A percentile compares a stretch with the other conserved stretches of the same genome.
Evolutionary conservation across 176 grass and related monocot species (phyloP).

Genomic region (Lolium rigidum): DNA sequence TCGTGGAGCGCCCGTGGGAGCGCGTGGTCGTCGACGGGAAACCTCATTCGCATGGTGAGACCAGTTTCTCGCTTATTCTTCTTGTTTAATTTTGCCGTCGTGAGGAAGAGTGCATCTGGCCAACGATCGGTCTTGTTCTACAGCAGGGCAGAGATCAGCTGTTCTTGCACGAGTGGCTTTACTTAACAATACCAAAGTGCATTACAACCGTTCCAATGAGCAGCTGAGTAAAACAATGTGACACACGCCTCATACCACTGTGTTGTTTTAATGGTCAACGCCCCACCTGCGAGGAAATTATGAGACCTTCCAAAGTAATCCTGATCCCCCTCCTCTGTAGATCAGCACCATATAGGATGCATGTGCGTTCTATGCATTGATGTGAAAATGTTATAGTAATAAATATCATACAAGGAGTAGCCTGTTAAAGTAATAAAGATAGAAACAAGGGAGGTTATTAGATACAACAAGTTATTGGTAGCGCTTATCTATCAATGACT

Average conservation of each 20-base stretch:
- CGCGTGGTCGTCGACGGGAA: slow-evolving; percentile 68
- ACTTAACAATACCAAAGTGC: not conserved
- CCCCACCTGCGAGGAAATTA: not conserved
- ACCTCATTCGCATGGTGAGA: slow-evolving; percentile 85
- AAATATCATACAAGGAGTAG: too few relatives aligned
- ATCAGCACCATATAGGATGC: not conserved
- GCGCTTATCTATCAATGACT: not conserved
- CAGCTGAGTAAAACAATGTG: not conserved
- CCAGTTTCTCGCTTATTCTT: not conserved
- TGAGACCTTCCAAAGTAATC: not conserved
- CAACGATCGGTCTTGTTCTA: not conserved
- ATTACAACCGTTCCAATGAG: not conserved
- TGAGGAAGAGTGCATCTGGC: too few relatives aligned
- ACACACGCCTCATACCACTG: not conserved
- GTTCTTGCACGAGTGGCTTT: not conserved
- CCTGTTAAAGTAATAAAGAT: too few relatives aligned
- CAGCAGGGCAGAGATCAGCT: not conserved
- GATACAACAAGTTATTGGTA: not conserved
- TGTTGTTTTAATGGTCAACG: not conserved
- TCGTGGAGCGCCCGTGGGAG: slow-evolving; percentile 92
- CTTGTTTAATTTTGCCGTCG: not conserved
- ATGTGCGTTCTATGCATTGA: not conserved
- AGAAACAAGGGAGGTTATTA: not conserved
- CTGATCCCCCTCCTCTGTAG: not conserved
- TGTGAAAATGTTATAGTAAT: too few relatives aligned